phyloP scores from a whole-genome alignment of 73 alveolate species.

The Stentor coeruleus region DNA sequence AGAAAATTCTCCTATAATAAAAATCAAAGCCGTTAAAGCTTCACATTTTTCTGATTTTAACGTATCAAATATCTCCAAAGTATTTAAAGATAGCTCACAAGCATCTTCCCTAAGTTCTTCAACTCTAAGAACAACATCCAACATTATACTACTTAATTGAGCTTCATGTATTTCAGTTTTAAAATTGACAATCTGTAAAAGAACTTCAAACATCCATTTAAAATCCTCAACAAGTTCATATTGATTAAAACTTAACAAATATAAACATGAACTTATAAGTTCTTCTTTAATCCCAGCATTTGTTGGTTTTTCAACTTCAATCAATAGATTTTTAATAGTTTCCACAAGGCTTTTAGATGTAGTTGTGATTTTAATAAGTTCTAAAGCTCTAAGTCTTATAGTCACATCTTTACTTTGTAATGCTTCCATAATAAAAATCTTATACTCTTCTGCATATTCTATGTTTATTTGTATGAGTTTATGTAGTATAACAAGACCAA shows the following conservation, averaged over 20 bases:
- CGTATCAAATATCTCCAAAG: background rate
- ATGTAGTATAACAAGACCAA: background rate
- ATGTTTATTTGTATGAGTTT: background rate
- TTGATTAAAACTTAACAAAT: background rate
- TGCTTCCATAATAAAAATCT: slow-evolving; percentile 1
- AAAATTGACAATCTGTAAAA: background rate
- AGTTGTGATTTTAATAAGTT: background rate
- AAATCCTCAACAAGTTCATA: background rate
- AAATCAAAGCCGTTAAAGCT: slow-evolving; percentile 2
- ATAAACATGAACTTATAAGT: background rate
- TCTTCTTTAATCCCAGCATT: slow-evolving; percentile 21
- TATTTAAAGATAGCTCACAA: background rate
- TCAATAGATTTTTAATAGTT: background rate
- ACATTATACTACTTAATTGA: slow-evolving; percentile 9
- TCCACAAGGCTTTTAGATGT: background rate
- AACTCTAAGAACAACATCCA: slow-evolving; percentile 15
- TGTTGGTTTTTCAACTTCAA: background rate
- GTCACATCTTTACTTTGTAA: slow-evolving; percentile 19
- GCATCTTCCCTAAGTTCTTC: background rate
- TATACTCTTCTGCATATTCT: background rate
- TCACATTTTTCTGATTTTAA: slow-evolving; percentile 17
- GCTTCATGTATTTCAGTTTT: slow-evolving; percentile 2
- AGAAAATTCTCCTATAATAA: slow-evolving; percentile 1
- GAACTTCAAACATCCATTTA: background rate
- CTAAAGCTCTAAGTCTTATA: background rate